A percentile compares a stretch with the other conserved stretches of the same genome.
phyloP scores from a whole-genome alignment of 73 alveolate species.

The Paramecium pentaurelia region DNA sequence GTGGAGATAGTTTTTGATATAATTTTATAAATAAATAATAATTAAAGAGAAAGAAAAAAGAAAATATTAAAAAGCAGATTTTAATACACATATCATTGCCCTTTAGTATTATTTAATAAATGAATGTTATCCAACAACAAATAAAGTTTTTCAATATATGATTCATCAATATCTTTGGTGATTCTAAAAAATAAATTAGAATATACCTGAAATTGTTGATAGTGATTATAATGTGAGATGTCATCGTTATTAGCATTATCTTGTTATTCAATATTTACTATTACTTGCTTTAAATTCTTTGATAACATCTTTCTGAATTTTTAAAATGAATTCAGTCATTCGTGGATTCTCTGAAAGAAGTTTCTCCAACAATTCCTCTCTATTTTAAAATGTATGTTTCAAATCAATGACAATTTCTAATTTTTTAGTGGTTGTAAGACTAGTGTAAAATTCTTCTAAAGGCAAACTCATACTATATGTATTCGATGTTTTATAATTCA shows the following conservation, averaged over 20 bases:
- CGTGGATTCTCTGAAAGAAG: neutral
- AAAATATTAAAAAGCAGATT: neutral
- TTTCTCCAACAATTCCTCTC: neutral
- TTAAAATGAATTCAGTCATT: neutral
- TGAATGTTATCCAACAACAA: constrained; percentile 20
- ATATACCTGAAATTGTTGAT: neutral
- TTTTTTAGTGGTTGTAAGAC: neutral
- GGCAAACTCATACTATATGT: neutral
- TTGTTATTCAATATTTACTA: neutral
- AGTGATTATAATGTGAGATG: neutral
- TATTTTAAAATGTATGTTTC: neutral
- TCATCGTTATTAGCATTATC: neutral
- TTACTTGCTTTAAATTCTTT: neutral
- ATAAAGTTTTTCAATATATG: neutral
- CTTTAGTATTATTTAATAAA: neutral
- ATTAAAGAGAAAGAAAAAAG: neutral
- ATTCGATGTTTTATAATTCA: constrained; percentile 38
- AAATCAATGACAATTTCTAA: neutral
- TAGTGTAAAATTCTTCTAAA: constrained; percentile 4
- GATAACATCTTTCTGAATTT: neutral
- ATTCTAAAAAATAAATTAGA: neutral
- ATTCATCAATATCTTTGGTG: neutral
- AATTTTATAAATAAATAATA: neutral
- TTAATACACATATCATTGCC: constrained; percentile 16
- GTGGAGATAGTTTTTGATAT: neutral